A percentile compares a stretch with the other conserved stretches of the same genome.
phyloP scores from a whole-genome alignment of 2,329 filamentous ascomycete genomes.

The Fusarium liriodendri region DNA sequence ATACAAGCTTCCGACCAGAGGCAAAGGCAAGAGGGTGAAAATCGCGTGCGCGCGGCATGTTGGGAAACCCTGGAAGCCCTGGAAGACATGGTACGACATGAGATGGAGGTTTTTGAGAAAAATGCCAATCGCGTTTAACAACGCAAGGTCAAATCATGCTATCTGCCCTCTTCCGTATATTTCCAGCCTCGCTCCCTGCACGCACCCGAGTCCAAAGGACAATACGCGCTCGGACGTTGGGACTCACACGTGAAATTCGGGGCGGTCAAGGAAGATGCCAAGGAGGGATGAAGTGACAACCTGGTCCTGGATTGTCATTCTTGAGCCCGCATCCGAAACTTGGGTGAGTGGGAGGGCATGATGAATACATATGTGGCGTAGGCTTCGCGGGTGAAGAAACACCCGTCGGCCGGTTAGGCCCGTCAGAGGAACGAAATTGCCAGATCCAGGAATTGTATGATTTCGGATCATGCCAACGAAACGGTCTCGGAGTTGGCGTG shows the following conservation, averaged over 20 bases:
- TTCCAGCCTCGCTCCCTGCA: constrained; percentile 21
- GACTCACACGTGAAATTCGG: constrained; percentile 19
- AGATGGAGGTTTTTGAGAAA: constrained; percentile 5
- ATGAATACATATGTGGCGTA: constrained; percentile 1
- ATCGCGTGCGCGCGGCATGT: constrained; percentile 1
- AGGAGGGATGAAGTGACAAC: neutral
- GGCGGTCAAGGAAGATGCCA: constrained; percentile 17
- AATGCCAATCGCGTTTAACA: constrained; percentile 14
- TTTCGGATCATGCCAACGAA: constrained; percentile 31
- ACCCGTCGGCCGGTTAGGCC: constrained; percentile 1
- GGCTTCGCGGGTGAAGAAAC: constrained; percentile 1
- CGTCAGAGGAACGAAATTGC: neutral
- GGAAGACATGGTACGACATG: constrained; percentile 27
- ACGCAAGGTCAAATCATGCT: constrained; percentile 24
- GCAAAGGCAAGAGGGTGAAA: neutral
- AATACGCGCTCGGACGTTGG: constrained; percentile 16
- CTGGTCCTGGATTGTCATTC: neutral
- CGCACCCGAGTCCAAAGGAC: constrained; percentile 3
- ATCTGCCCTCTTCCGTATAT: constrained; percentile 10
- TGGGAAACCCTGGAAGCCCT: constrained; percentile 4
- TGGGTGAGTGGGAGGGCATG: neutral
- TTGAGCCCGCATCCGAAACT: neutral
- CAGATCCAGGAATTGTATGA: constrained; percentile 25
- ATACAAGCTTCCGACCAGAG: neutral
- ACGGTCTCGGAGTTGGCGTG: constrained; percentile 17